Evolutionary conservation across 2,329 filamentous ascomycete genomes (phyloP).

Genomic region (Exophiala dermatitidis): DNA sequence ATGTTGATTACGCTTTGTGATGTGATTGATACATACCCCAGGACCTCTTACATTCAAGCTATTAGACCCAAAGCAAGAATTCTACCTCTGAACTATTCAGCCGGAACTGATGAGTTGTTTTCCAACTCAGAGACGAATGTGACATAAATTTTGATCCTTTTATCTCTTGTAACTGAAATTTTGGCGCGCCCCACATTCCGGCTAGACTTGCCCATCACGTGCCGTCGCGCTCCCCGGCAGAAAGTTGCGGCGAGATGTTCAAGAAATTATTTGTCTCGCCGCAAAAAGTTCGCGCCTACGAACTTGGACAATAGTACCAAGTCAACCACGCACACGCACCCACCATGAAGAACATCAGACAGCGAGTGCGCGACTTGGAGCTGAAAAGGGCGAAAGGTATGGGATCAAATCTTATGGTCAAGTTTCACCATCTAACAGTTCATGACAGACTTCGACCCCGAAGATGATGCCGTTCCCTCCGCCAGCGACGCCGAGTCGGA

Average conservation of each 20-base stretch:
- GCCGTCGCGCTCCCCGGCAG: neutral
- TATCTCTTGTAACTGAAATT: neutral
- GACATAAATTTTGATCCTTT: neutral
- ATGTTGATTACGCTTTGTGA: neutral
- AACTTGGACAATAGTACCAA: neutral
- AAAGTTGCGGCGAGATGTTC: slow-evolving; percentile 21
- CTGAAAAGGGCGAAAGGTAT: slow-evolving; percentile 14
- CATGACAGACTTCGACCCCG: slow-evolving; percentile 67
- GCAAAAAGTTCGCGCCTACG: neutral
- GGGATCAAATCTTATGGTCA: neutral
- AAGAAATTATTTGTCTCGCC: slow-evolving; percentile 11
- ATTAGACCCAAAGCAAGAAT: slow-evolving; percentile 27
- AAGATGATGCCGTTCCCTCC: slow-evolving; percentile 55
- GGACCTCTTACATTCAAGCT: slow-evolving; percentile 27
- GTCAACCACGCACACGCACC: neutral
- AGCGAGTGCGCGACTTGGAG: slow-evolving; percentile 11
- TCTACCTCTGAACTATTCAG: slow-evolving; percentile 27
- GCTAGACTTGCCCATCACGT: slow-evolving; percentile 12
- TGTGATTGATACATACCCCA: slow-evolving; percentile 8
- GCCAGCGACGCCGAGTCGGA: slow-evolving; percentile 49
- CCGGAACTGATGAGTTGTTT: slow-evolving; percentile 3
- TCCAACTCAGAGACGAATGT: neutral
- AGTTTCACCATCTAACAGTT: neutral
- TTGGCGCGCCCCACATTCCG: neutral
- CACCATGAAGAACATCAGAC: slow-evolving; percentile 13